Percentiles rank a stretch among this genome's conserved stretches.
These are phyloP conservation scores for Blastocystis sp. DNA, from an alignment of 352 stramenopile species.

Conservation along the genomic window DNA sequence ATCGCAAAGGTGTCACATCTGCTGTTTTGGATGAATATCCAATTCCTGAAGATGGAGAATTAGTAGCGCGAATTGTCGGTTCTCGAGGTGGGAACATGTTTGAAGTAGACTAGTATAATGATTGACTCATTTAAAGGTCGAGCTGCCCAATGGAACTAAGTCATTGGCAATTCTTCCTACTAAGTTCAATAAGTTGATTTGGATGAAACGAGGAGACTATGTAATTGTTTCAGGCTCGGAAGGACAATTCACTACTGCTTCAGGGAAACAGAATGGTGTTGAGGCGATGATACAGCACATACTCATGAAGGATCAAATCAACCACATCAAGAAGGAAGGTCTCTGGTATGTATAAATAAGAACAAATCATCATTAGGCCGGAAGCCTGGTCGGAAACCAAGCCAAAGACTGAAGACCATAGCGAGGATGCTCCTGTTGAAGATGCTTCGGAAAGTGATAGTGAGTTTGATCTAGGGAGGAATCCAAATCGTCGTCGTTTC, in stretches of 20 bases:
- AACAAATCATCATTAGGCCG: slow-evolving; percentile 71
- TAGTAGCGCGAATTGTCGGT: slow-evolving; percentile 84
- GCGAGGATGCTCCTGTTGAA: slow-evolving; percentile 33
- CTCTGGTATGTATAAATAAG: slow-evolving; percentile 77
- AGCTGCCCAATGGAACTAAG: slow-evolving; percentile 74
- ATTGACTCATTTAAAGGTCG: slow-evolving; percentile 72
- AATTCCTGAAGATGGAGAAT: slow-evolving; percentile 83
- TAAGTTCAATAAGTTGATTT: slow-evolving; percentile 96
- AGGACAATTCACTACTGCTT: slow-evolving; percentile 76
- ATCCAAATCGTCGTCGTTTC: slow-evolving; percentile 61
- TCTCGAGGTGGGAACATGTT: slow-evolving; percentile 91
- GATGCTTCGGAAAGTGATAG: slow-evolving; percentile 46
- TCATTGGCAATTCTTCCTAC: slow-evolving; percentile 90
- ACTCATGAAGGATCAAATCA: slow-evolving; percentile 96
- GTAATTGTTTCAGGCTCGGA: slow-evolving; percentile 85
- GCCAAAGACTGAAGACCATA: neutral
- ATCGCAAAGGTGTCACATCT: slow-evolving; percentile 87
- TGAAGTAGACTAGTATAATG: slow-evolving; percentile 77
- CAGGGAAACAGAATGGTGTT: slow-evolving; percentile 82
- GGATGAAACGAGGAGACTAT: slow-evolving; percentile 94
- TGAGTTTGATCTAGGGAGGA: slow-evolving; percentile 28
- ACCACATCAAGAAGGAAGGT: slow-evolving; percentile 87
- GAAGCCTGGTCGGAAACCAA: slow-evolving; percentile 72
- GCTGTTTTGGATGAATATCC: slow-evolving; percentile 84
- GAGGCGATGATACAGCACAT: slow-evolving; percentile 89